Evolutionary conservation across 495 filamentous ascomycete genomes (phyloP), one percentile per base, ranked within the genome.

Genomic region (Hyaloscypha finlandica): DNA sequence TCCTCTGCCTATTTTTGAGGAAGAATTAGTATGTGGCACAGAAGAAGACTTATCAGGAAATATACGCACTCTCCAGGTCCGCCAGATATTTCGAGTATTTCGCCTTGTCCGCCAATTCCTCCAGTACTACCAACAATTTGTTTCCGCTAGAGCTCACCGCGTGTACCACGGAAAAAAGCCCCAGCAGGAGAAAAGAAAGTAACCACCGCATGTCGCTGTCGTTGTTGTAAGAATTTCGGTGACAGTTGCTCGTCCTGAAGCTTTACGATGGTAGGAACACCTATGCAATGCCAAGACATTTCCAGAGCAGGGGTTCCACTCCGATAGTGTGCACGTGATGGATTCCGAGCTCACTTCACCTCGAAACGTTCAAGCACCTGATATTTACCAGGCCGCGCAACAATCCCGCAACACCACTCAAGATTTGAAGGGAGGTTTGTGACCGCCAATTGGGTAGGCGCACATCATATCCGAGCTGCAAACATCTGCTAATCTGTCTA

Each of bases 91-190:
- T 89, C 56, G 90, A 91, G 78, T 95, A 99, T 65, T 81, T 83
- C 59, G 83, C 83, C 81, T 92, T 92, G 72, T 96, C 92, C 42
- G 83, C 81, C 63, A 84, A 79, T 67, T 97, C 92, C 74, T 99
- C 95, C 53, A 95, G 76, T 55, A 98, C 86, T 33, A 95, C 94
- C 72, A 98, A 79, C 77, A 99, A 78, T 76, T 93, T 86, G 77
- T 83, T 87, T 58, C 94, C 95, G 63, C 85, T 88, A 67, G 86
- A 89, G 81, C 93, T 96, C 73, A 92, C 76, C 52, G 92, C 92
- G 74, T 90, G 83, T 69, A 88, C 91, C 45, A 84, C 78, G 73
- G 86, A 82, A 71, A 87, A 79, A 63, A 92, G 83, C 72, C 84
- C 78, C 68, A 90, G 78, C 45, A 90, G 72, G 61, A 93, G 72